Percentiles rank a stretch among this genome's conserved stretches.
These are phyloP conservation scores for Colletotrichum cordylinicola DNA, from an alignment of 2,329 filamentous ascomycete genomes.

Conservation along the genomic window DNA sequence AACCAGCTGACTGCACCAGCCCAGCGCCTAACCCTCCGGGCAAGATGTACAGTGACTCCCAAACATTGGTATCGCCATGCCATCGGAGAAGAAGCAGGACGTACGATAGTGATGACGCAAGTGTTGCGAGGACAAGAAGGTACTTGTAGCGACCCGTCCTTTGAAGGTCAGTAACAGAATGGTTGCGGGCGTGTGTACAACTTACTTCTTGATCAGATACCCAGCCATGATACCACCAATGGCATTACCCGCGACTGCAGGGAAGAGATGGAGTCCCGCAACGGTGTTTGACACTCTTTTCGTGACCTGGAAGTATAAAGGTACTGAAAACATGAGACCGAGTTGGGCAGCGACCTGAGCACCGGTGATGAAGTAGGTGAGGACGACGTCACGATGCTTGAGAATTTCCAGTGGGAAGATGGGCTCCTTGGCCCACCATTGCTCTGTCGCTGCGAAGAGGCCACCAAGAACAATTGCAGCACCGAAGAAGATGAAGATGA, in stretches of 20 bases:
- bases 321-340: constrained; percentile 63
- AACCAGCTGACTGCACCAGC: constrained; percentile 44
- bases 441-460: constrained; percentile 5
- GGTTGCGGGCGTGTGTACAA: not conserved
- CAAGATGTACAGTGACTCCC: constrained; percentile 64
- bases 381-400: constrained; percentile 54
- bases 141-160: constrained; percentile 66
- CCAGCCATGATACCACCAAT: constrained; percentile 68
- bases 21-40: constrained; percentile 53
- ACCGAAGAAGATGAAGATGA: constrained; percentile 48
- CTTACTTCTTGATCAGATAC: constrained; percentile 53
- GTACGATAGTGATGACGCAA: constrained; percentile 57
- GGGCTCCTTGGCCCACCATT: constrained; percentile 53
- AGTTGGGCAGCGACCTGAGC: constrained; percentile 62
- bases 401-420: constrained; percentile 65
- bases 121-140: constrained; percentile 55
- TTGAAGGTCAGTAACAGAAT: not conserved
- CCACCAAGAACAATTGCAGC: constrained; percentile 7
- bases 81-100: constrained; percentile 60
- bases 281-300: constrained; percentile 60
- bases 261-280: constrained; percentile 67
- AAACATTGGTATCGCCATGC: constrained; percentile 62
- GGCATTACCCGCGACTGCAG: constrained; percentile 71
- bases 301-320: constrained; percentile 74
- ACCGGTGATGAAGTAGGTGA: constrained; percentile 56